Base-by-base conservation (phyloP, 2,329 filamentous ascomycete species). In the Lachnellula suecica region DNA sequence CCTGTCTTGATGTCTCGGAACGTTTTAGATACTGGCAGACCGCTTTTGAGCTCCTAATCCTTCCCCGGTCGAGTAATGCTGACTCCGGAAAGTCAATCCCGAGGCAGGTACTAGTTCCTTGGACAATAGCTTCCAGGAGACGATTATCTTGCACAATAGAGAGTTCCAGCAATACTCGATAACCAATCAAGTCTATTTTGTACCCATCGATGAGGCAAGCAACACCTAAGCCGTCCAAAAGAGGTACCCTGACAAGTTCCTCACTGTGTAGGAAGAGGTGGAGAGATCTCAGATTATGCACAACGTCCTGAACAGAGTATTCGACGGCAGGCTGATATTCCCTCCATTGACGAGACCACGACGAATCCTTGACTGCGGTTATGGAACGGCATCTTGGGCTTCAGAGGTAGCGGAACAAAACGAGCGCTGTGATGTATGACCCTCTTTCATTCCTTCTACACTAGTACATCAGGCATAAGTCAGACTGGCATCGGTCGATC, bases 301-400 rank as follows among this genome's bases (percentile, higher is more conserved):
- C 66, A 71, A 73, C 40, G 76, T 88, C 19, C 78, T 90, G 58
- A 77, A 74, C 55, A 77, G 71, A 59, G 72, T 87, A 47, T 89
- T 91, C 65, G 84, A 90, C 58, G 72, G 79, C 53, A 78, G 83
- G 59, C 73, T 88, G 23, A 79, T 91, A 62, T 89, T 91, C 55
- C 85, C 87, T n/a, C 84, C 84, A 5, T 72, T 89, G 44, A 70
- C 67, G 41, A 72, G 75, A 24, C 79, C 81, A 22, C 72, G 73
- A 59, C 79, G 78, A 62, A 78, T 91, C 38, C 74, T 91, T 24
- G 88, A 91, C 52, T 90, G 86, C 61, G 88, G 88, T 0, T 88
- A 83, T 68, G 88, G 88, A 37, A 77, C 83, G n/a, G 87, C 78
- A 37, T 75, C 82, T 44, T 91, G 88, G 88, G 85, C 87, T 20